Conservation (phyloP, 371 early-diverging fungal genomes). For the Mortierella sp. region DNA sequence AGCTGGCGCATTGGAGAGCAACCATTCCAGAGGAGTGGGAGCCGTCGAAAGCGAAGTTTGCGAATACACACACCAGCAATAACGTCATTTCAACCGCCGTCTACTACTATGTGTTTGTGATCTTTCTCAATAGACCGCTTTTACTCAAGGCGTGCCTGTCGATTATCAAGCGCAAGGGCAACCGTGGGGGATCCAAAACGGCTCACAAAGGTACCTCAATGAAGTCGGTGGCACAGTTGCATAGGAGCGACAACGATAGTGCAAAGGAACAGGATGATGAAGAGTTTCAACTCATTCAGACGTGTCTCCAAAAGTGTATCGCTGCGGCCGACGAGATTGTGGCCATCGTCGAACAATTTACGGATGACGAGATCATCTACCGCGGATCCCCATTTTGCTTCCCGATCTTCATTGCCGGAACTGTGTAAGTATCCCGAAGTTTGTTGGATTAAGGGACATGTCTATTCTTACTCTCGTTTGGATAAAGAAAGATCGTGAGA, state of each 20-base stretch:
- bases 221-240: too few relatives aligned
- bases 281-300: not conserved
- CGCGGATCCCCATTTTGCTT: not conserved
- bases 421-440: too few relatives aligned
- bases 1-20: not conserved
- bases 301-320: not conserved
- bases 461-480: not conserved
- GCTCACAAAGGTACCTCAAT: not conserved
- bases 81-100: not conserved
- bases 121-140: not conserved
- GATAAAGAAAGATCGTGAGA: too few relatives aligned
- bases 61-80: not conserved
- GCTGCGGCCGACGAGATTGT: not conserved
- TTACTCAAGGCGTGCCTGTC: not conserved
- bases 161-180: not conserved
- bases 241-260: not conserved
- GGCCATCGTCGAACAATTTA: not conserved
- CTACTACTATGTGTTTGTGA: not conserved
- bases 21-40: not conserved
- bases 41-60: not conserved
- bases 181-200: not conserved
- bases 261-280: not conserved
- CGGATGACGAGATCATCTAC: not conserved
- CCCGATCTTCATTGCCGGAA: not conserved
- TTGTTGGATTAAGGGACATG: not conserved